Evolutionary conservation across 768 basidiomycete genomes (phyloP).

Genomic region (Psilocybe tampanensis): DNA sequence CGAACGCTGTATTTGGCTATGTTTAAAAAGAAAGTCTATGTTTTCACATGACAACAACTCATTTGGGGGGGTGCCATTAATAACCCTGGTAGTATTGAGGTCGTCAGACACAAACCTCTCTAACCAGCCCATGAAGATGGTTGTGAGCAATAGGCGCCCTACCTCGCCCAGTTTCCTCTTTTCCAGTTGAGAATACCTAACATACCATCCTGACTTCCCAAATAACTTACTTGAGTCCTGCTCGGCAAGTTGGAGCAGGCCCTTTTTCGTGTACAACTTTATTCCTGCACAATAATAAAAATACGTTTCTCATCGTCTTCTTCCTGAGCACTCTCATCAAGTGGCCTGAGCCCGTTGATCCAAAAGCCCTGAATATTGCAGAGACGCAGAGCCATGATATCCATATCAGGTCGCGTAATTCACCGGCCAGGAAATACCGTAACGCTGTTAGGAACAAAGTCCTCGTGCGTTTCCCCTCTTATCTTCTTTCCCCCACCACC

Average conservation of each 20-base stretch:
- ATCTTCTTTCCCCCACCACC: slow-evolving; percentile 4
- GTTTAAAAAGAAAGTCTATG: neutral
- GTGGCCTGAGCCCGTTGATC: too few relatives aligned
- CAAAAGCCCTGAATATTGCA: neutral
- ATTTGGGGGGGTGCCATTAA: too few relatives aligned
- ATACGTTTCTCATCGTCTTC: slow-evolving; percentile 1
- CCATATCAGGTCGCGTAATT: slow-evolving; percentile 21
- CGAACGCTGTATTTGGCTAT: neutral
- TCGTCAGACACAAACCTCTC: neutral
- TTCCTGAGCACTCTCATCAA: neutral
- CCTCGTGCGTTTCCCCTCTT: slow-evolving; percentile 26
- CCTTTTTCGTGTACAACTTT: neutral
- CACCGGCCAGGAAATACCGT: slow-evolving; percentile 14
- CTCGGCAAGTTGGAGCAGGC: slow-evolving; percentile 2
- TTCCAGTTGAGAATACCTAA: too few relatives aligned
- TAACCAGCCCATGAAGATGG: too few relatives aligned
- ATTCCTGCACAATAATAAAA: slow-evolving; percentile 6
- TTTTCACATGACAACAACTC: slow-evolving; percentile 1
- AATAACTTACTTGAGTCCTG: too few relatives aligned
- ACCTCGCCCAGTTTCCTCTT: neutral
- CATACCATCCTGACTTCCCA: too few relatives aligned
- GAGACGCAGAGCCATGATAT: neutral
- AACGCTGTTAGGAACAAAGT: slow-evolving; percentile 12
- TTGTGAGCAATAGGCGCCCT: neutral
- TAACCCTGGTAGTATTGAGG: too few relatives aligned